Conservation (phyloP, 2,329 filamentous ascomycete species). For the Colletotrichum sp. region DNA sequence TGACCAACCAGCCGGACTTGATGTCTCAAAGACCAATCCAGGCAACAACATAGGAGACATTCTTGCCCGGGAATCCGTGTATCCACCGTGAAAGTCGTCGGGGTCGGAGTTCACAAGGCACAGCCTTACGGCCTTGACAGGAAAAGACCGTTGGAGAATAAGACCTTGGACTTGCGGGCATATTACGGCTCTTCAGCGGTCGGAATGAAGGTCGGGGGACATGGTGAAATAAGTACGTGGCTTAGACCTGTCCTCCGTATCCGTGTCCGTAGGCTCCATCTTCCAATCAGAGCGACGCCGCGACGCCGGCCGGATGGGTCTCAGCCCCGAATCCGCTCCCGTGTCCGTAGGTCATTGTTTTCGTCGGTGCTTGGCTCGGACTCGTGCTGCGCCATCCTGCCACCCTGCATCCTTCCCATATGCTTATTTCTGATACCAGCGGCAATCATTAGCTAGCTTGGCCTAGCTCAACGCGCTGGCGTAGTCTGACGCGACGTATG, state of each 20-base stretch:
- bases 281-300: neutral
- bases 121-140: neutral
- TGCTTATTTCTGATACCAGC: neutral
- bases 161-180: neutral
- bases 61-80: neutral
- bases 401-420: neutral
- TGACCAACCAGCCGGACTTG: neutral
- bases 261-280: constrained; percentile 8
- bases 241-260: neutral
- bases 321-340: neutral
- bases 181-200: constrained; percentile 12
- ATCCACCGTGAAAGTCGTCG: neutral
- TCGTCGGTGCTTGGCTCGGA: neutral
- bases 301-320: neutral
- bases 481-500: neutral
- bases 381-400: neutral
- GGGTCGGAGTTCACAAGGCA: neutral
- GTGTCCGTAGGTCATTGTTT: neutral
- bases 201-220: constrained; percentile 10
- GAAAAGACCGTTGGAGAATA: neutral
- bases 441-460: neutral
- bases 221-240: neutral
- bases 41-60: neutral
- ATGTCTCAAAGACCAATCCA: neutral
- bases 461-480: neutral